Base-by-base conservation (phyloP, 2,329 filamentous ascomycete species). In the Neofusicoccum sp. region DNA sequence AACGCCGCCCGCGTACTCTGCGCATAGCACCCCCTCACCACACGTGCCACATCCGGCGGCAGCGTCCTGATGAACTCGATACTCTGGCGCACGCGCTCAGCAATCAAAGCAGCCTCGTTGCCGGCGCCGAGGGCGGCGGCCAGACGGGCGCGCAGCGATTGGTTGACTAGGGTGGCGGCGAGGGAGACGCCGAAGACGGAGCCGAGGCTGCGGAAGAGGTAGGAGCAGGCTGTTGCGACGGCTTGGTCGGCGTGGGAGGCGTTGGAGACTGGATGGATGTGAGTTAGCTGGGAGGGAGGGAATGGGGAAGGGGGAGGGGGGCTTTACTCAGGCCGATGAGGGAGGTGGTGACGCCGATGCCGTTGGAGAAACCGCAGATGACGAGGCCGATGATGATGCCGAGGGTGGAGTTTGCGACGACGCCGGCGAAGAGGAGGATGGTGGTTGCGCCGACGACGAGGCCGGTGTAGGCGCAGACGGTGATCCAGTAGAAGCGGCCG, bases 181-280 rank as follows among this genome's bases (percentile, higher is more conserved):
- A 91, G 78, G n/a, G 88, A 89, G 62, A 93, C 81, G 9, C 90
- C 85, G 43, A 87, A 82, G 8, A 87, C 85, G 14, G 82, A 84
- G 9, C 86, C 91, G 0, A 93, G 80, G 1, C 88, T 89, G 43
- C 91, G 87, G 80, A 94, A 94, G 29, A 94, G 85, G 76, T 94
- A 94, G 22, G 87, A 90, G 73, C 89, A 92, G 6, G 91, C 91
- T 14, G 91, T 90, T 3, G 88, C 89, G 1, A 93, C 85, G 1
- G 91, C 90, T 65, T 90, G 87, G 67, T 93, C 90, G 47, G 86
- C 81, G 3, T 81, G 79, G 1, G 84, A 78, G 0, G 88, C 85
- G 71, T 92, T 92, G 36, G 90, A 87, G 66, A 93, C 86, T 81
- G 61, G 22, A 37, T 33, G 14, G n/a, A n/a, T n/a, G 8, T 64